Evolutionary conservation across 805 yeast species (phyloP), one percentile per base, ranked within the genome.

Genomic region (Saccharomycopsis fermentans): DNA sequence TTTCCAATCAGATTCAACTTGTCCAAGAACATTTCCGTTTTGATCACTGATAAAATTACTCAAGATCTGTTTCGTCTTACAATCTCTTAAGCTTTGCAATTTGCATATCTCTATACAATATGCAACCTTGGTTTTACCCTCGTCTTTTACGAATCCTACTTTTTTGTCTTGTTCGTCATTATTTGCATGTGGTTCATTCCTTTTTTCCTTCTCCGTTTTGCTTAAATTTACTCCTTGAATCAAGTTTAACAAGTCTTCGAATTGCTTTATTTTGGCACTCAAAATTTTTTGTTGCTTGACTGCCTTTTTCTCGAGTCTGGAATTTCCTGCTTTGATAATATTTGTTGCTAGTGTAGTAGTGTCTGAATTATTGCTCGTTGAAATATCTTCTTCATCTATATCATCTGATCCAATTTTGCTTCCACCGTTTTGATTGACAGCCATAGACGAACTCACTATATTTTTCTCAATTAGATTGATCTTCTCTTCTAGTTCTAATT

Each of bases 191-290:
- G 11, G 40, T 12, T 54, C 27, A 19, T 29, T 9, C 21, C 37
- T 14, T 14, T 39, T 55, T 16, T 50, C 50, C 11, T 51, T 55
- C n/a, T 24, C 47, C 11, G 16, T 29, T 26, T 55, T 55, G 3
- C 16, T n/a, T 19, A 59, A n/a, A 11, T 40, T 52, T 37, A 29
- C 32, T 9, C 14, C 14, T 32, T 60, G 63, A 12, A 55, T 27
- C 21, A 40, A 39, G 2, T 35, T 26, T 29, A 60, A 47, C 35
- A 61, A 48, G 4, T 24, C 21, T 29, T 54, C 55, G 29, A 56
- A 65, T 54, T 64, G 71, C 62, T 66, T 73, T 62, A 65, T 59
- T 39, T 66, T 67, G 21, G 66, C 65, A 8, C 59, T 59, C 55
- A 69, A 58, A 27, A 60, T 66, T 11, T 55, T 62, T 60, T 69